These are phyloP conservation scores for Zostera marina DNA, from an alignment of 116 monocot genomes.

Conservation along the genomic window DNA sequence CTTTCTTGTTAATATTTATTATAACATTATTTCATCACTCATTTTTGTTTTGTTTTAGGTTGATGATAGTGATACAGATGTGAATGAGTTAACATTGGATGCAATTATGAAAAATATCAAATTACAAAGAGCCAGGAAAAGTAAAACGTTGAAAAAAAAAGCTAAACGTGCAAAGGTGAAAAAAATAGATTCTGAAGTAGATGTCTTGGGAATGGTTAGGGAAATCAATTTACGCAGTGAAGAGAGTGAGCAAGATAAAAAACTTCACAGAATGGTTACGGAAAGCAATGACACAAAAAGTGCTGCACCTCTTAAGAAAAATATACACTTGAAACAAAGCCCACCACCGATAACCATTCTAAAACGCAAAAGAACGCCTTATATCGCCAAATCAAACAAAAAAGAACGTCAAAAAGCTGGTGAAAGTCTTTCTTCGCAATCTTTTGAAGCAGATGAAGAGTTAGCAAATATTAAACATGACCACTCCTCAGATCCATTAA, in stretches of 20 bases:
- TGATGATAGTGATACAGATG: conserved; percentile 42
- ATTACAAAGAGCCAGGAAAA: conserved; percentile 51
- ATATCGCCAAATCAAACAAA: conserved; percentile 19
- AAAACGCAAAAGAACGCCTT: conserved; percentile 54
- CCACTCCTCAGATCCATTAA: conserved; percentile 3
- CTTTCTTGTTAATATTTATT: background rate
- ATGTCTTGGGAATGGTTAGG: conserved; percentile 75
- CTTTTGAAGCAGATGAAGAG: conserved; percentile 12
- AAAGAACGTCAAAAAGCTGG: conserved; percentile 13
- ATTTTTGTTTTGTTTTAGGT: conserved; percentile 22
- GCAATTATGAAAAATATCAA: conserved; percentile 75
- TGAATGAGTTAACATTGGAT: conserved; percentile 59
- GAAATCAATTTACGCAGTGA: conserved; percentile 66
- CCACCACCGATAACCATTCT: conserved; percentile 17
- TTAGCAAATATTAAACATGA: background rate
- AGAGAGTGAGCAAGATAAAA: conserved; percentile 14
- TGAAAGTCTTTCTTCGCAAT: conserved; percentile 9
- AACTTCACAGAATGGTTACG: conserved; percentile 1
- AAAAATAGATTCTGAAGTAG: conserved; percentile 48
- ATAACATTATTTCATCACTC: background rate
- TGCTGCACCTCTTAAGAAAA: conserved; percentile 12
- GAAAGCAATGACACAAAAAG: background rate
- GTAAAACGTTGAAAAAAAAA: conserved; percentile 32
- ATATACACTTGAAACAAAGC: conserved; percentile 9
- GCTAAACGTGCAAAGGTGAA: conserved; percentile 11